Base-by-base conservation (phyloP, 352 stramenopile species). In the Pythium scleroteichum region DNA sequence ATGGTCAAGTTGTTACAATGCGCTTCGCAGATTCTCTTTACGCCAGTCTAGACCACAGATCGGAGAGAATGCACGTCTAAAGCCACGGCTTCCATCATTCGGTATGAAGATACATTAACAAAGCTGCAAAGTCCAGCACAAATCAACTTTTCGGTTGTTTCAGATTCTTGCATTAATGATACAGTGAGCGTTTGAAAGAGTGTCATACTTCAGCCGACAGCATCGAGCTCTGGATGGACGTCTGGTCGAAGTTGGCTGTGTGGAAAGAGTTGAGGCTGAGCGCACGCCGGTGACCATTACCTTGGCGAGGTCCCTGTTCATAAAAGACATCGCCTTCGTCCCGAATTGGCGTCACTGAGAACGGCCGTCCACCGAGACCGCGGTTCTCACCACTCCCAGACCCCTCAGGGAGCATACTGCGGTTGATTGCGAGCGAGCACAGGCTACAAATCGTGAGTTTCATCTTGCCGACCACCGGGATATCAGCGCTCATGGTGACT, bases 391-490 rank as follows among this genome's bases (percentile, higher is more conserved):
- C 82, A 33, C 73, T 78, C 22, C 52, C 53, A 2, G 42, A 42
- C 9, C 29, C 35, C 2, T 88, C 79, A 6, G 73, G 77, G 24
- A 85, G 50, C 45, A 75, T 69, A 44, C 69, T 90, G 47, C 83
- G 80, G 63, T 93, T 88, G 52, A 93, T 85, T 49, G 79, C 74
- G 35, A 91, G 68, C 49, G 83, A 86, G 69, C 83, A 93, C 10
- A 93, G 38, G 22, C 73, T 89, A 68, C 83, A 93, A 51, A 93
- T 93, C 52, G 83, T 93, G 29, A 93, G 76, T 69, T 93, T 93
- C 83, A 93, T 90, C 67, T 84, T 88, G 49, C 83, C 83, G 17
- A 90, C 83, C 19, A 93, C 82, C 17, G 83, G 81, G 44, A 93
- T 90, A 23, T 93, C 81, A n/a, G 83, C 83, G 53, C 82, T 78